Evolutionary conservation across 108 stramenopile genomes (phyloP).

Genomic region (Fragilaria radians): DNA sequence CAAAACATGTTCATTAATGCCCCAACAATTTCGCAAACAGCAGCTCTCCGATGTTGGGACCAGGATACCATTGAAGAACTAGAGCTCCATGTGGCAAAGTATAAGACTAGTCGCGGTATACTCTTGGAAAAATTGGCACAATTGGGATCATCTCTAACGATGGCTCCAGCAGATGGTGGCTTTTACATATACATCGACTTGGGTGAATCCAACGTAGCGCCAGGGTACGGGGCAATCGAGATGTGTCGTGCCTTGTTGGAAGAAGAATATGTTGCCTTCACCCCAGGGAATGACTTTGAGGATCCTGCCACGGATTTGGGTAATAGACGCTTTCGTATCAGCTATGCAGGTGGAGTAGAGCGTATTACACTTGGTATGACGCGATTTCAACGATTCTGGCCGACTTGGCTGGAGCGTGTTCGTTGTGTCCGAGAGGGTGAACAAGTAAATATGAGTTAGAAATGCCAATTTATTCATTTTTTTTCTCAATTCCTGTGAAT

Average conservation of each 20-base stretch:
- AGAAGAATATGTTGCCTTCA: conserved; percentile 79
- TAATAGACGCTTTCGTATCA: conserved; percentile 76
- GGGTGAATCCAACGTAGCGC: conserved; percentile 49
- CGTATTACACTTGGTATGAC: conserved; percentile 57
- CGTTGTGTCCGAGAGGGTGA: too few relatives aligned
- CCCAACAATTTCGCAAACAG: conserved; percentile 86
- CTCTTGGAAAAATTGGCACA: conserved; percentile 45
- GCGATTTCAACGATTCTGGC: conserved; percentile 64
- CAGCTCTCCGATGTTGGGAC: conserved; percentile 80
- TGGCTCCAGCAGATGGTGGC: conserved; percentile 87
- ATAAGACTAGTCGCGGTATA: conserved; percentile 47
- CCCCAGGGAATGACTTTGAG: conserved; percentile 91
- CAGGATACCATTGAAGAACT: conserved; percentile 61
- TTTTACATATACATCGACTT: conserved; percentile 91
- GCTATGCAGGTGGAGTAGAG: conserved; percentile 75
- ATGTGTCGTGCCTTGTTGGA: conserved; percentile 69
- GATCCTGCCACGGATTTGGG: conserved; percentile 61
- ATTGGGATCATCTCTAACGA: conserved; percentile 21
- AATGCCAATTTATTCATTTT: too few relatives aligned
- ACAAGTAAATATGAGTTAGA: too few relatives aligned
- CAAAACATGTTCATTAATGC: conserved; percentile 96
- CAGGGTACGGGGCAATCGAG: conserved; percentile 44
- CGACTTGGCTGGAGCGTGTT: conserved; percentile 36
- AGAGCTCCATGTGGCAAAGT: conserved; percentile 70
- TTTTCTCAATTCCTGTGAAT: too few relatives aligned